Conservation (phyloP, 768 basidiomycete genomes). For the Serendipita indica region DNA sequence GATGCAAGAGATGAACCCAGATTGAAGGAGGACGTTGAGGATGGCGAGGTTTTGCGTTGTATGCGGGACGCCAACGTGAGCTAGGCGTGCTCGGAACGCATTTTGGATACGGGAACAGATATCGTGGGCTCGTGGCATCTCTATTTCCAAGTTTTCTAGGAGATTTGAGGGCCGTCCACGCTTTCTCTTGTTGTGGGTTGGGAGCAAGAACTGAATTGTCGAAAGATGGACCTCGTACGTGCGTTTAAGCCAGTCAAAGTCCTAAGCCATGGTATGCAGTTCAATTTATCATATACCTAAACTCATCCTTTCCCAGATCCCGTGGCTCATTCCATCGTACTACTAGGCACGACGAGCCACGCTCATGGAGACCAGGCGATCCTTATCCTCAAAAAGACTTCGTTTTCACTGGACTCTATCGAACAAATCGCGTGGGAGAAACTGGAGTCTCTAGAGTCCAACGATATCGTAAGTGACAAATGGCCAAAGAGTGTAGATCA, state of each 20-base stretch:
- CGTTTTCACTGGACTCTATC: conserved; percentile 35
- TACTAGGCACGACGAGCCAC: conserved; percentile 41
- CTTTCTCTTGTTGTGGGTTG: not conserved
- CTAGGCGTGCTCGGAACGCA: conserved; percentile 77
- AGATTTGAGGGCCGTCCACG: not conserved
- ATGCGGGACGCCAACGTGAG: conserved; percentile 61
- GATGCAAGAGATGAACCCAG: conserved; percentile 73
- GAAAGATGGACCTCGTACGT: conserved; percentile 15
- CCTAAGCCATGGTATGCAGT: conserved; percentile 36
- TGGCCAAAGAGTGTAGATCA: conserved; percentile 11
- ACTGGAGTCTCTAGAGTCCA: conserved; percentile 38
- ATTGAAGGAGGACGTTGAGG: conserved; percentile 77
- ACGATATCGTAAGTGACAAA: conserved; percentile 50
- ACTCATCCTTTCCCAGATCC: conserved; percentile 31
- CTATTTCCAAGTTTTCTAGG: not conserved
- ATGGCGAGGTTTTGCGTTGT: conserved; percentile 84
- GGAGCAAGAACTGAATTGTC: not conserved
- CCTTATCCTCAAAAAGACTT: conserved; percentile 63
- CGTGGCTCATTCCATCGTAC: conserved; percentile 40
- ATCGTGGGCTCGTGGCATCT: conserved; percentile 36
- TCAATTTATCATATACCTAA: not conserved
- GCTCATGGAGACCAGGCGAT: conserved; percentile 33
- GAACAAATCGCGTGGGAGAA: conserved; percentile 25
- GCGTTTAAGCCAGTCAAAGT: conserved; percentile 18
- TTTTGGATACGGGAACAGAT: conserved; percentile 87